Conservation (phyloP, 495 filamentous ascomycete species). For the Penicillium steckii region DNA sequence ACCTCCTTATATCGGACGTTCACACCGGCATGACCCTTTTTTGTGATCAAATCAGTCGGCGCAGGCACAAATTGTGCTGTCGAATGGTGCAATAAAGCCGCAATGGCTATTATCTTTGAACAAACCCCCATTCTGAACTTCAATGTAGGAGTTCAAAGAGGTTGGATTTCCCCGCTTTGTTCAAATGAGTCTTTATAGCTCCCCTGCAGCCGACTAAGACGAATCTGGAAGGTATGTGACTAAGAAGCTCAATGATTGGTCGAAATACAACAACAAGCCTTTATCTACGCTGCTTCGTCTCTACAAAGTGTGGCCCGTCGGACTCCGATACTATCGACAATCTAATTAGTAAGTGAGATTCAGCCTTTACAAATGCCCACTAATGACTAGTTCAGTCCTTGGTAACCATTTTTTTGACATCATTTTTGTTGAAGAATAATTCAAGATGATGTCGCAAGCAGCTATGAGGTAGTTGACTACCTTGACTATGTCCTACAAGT, state of each 20-base stretch:
- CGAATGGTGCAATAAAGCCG: constrained; percentile 4
- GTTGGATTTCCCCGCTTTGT: constrained; percentile 4
- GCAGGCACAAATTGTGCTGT: constrained; percentile 58
- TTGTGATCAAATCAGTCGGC: constrained; percentile 51
- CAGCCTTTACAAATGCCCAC: no score
- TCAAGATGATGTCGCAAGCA: no score
- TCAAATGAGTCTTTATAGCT: constrained; percentile 3
- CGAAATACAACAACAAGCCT: neutral
- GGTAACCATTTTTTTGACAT: no score
- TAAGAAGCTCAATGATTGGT: constrained; percentile 6
- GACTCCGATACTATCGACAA: neutral
- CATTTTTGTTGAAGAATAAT: no score
- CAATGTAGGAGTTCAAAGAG: neutral
- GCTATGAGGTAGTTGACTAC: no score
- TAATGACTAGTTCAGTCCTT: no score
- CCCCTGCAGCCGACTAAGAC: constrained; percentile 8
- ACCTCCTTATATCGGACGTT: constrained; percentile 62
- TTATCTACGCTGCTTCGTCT: neutral
- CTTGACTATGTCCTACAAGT: no score
- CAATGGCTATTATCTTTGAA: neutral
- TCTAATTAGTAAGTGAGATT: neutral
- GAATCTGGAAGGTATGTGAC: constrained; percentile 9
- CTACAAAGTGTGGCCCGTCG: neutral
- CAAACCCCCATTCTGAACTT: constrained; percentile 9
- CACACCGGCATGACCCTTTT: constrained; percentile 51